Evolutionary conservation across 495 filamentous ascomycete genomes (phyloP).

Genomic region (Apodospora peruviana): DNA sequence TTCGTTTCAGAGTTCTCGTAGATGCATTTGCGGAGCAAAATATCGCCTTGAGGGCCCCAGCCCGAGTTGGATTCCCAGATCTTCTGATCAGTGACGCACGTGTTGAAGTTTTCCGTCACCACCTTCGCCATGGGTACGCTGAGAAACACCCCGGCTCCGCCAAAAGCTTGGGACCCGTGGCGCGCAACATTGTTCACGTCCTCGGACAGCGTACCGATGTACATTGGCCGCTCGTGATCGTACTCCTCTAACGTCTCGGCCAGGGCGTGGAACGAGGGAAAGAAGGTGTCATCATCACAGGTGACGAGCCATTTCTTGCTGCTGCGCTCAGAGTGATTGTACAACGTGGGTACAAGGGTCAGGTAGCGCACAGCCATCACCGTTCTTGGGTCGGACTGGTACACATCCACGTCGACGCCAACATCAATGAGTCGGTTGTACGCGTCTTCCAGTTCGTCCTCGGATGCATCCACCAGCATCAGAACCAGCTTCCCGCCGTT

Average conservation of each 20-base stretch:
- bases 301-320: conserved; percentile 59
- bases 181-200: conserved; percentile 52
- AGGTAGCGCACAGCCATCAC: conserved; percentile 48
- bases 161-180: conserved; percentile 62
- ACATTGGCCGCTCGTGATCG: conserved; percentile 47
- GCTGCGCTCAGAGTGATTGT: conserved; percentile 45
- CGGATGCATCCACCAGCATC: conserved; percentile 36
- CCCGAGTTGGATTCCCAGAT: conserved; percentile 47
- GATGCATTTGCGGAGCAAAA: conserved; percentile 58
- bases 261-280: conserved; percentile 57
- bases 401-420: conserved; percentile 60
- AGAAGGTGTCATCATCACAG: conserved; percentile 72
- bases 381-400: conserved; percentile 50
- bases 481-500: conserved; percentile 43
- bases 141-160: conserved; percentile 65
- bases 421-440: conserved; percentile 35
- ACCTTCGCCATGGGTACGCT: conserved; percentile 55
- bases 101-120: conserved; percentile 59
- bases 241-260: conserved; percentile 38
- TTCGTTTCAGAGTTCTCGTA: conserved; percentile 49
- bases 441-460: conserved; percentile 37
- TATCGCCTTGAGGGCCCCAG: conserved; percentile 56
- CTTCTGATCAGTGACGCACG: conserved; percentile 43
- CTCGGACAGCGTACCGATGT: conserved; percentile 63
- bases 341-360: conserved; percentile 50